Conservation (phyloP, 495 filamentous ascomycete genomes). For the Podospora anserina region DNA sequence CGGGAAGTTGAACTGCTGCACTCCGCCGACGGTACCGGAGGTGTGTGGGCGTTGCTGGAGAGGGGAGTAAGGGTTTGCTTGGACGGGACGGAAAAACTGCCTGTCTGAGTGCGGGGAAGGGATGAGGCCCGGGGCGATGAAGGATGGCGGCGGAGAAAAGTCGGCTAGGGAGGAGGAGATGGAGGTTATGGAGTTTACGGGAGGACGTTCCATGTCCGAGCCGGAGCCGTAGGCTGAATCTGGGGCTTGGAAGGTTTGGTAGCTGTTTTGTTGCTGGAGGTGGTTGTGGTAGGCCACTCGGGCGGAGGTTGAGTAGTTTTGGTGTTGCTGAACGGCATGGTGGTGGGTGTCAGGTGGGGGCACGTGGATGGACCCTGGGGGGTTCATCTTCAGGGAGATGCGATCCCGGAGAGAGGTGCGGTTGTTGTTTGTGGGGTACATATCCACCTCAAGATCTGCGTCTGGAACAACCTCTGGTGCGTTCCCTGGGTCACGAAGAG, state of each 20-base stretch:
- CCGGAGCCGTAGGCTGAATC: slow-evolving; percentile 55
- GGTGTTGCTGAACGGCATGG: background rate
- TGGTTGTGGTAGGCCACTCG: background rate
- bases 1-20: slow-evolving; percentile 5
- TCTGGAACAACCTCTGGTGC: slow-evolving; percentile 20
- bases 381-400: slow-evolving; percentile 45
- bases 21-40: slow-evolving; percentile 32
- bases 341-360: slow-evolving; percentile 29
- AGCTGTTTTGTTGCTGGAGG: background rate
- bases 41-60: slow-evolving; percentile 56
- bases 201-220: slow-evolving; percentile 46
- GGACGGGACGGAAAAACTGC: slow-evolving; percentile 53
- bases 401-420: slow-evolving; percentile 48
- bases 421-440: slow-evolving; percentile 22
- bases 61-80: slow-evolving; percentile 54
- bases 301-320: background rate
- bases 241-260: slow-evolving; percentile 36
- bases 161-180: slow-evolving; percentile 31
- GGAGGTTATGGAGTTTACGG: slow-evolving; percentile 32
- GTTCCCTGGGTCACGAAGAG: slow-evolving; percentile 19
- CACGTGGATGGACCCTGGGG: slow-evolving; percentile 46
- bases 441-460: slow-evolving; percentile 26
- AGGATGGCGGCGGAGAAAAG: slow-evolving; percentile 38
- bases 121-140: slow-evolving; percentile 36
- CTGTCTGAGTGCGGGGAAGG: slow-evolving; percentile 51